Evolutionary conservation across 805 yeast genomes (phyloP), one percentile per base, ranked within the genome.

Genomic region (Ascoidea asiatica): DNA sequence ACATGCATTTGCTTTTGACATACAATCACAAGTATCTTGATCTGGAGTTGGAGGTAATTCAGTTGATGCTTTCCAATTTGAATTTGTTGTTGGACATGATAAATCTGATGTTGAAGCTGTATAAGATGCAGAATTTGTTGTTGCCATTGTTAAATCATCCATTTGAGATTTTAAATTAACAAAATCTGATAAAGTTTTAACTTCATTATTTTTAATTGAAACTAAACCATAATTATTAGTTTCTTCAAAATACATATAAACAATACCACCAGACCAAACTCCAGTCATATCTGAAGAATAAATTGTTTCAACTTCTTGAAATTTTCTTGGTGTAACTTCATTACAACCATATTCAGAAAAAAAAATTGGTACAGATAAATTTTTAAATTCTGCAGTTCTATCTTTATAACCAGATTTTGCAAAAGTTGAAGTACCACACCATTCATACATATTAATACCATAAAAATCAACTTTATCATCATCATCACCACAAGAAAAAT

Each of bases 211-310:
- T 21, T 55, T 56, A 42, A 81, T 64, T 29, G 79, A 56, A 21
- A 86, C 94, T 49, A 86, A 71, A 49, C 95, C 95, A 59, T 85
- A 86, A 52, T 83, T 62, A 64, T 87, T 87, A 41, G 64, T 79
- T 64, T 86, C 95, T 68, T 87, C 77, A 61, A 80, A 83, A 67
- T 84, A 86, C 92, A 84, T 84, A 72, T 87, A 86, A 44, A 84
- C 90, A 54, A 86, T 83, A 63, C 95, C 95, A 59, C 95, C 95
- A 38, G 94, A 84, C 92, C 94, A 87, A 43, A 86, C 89, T 56
- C 76, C 83, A 42, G 92, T 81, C 95, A 86, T 86, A 21, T 83
- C 65, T 49, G 63, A 67, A 29, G 78, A 63, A 65, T 71, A 86
- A 5, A 86, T 60, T 4, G 88, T 73, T 15, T 67, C 72, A 48